Conservation (phyloP, 179 eudicot species). For the Actinidia chinensis region DNA sequence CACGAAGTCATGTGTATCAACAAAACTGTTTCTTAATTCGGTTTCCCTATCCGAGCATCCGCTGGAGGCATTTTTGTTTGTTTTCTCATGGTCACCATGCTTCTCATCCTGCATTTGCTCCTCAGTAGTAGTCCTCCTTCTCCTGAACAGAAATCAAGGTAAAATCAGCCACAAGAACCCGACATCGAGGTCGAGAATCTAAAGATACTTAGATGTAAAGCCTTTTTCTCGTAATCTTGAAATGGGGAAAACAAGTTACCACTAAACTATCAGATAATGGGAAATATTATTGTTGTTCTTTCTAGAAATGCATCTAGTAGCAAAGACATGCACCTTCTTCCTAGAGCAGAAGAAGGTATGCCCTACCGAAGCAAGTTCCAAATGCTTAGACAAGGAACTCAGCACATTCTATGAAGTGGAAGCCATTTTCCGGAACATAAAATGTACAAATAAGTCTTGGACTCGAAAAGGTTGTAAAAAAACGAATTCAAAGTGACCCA, state of each 20-base stretch:
- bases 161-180: background rate
- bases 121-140: conserved; percentile 44
- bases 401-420: too few species aligned
- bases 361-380: conserved; percentile 8
- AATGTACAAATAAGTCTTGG: too few species aligned
- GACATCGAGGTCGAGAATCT: conserved; percentile 6
- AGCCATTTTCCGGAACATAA: too few species aligned
- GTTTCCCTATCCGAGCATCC: conserved; percentile 21
- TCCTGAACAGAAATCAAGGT: conserved; percentile 37
- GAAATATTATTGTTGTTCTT: background rate
- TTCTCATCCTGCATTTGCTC: conserved; percentile 32
- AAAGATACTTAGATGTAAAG: background rate
- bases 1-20: conserved; percentile 17
- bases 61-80: conserved; percentile 26
- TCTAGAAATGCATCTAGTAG: background rate
- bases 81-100: conserved; percentile 21
- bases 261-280: too few species aligned
- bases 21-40: conserved; percentile 11
- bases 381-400: too few species aligned
- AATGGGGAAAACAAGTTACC: too few species aligned
- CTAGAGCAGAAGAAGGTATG: background rate
- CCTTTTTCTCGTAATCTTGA: background rate
- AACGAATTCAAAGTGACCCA: too few species aligned
- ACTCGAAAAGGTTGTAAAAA: too few species aligned
- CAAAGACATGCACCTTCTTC: conserved; percentile 1